phyloP scores from a whole-genome alignment of 169 alveolate species.

The Plasmodium cynomolgi region DNA sequence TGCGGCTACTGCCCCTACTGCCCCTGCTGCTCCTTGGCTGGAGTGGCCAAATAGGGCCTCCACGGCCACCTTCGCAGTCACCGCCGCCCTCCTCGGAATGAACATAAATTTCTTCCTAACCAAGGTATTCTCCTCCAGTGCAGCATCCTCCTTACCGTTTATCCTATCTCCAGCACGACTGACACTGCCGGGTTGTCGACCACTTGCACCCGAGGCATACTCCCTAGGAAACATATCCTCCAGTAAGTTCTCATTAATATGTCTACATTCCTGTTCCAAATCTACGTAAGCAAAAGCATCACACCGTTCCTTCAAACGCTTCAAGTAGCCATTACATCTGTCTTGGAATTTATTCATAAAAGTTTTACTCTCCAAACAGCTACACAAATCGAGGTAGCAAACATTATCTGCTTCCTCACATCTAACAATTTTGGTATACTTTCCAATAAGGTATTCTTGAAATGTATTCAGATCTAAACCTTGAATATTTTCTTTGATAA shows the following conservation, averaged over 20 bases:
- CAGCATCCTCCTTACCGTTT: neutral
- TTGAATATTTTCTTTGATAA: constrained; percentile 17
- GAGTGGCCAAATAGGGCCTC: neutral
- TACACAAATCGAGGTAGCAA: constrained; percentile 12
- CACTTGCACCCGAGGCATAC: neutral
- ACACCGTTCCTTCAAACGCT: constrained; percentile 24
- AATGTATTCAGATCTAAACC: constrained; percentile 1
- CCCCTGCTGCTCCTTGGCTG: neutral
- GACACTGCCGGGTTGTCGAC: neutral
- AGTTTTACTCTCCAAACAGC: neutral
- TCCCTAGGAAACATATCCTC: constrained; percentile 6
- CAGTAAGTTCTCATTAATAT: constrained; percentile 34
- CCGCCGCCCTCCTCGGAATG: constrained; percentile 7
- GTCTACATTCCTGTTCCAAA: constrained; percentile 52
- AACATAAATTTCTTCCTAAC: constrained; percentile 35
- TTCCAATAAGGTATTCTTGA: constrained; percentile 36
- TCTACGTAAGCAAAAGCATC: neutral
- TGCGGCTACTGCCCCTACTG: neutral
- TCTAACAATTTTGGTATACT: constrained; percentile 6
- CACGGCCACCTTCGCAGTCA: neutral
- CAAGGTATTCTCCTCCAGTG: neutral
- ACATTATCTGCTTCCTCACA: constrained; percentile 9
- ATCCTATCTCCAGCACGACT: neutral
- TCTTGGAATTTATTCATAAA: constrained; percentile 42
- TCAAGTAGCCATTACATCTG: constrained; percentile 51